phyloP scores from a whole-genome alignment of 164 flowering plant species.

The Euptelea pleiosperma region DNA sequence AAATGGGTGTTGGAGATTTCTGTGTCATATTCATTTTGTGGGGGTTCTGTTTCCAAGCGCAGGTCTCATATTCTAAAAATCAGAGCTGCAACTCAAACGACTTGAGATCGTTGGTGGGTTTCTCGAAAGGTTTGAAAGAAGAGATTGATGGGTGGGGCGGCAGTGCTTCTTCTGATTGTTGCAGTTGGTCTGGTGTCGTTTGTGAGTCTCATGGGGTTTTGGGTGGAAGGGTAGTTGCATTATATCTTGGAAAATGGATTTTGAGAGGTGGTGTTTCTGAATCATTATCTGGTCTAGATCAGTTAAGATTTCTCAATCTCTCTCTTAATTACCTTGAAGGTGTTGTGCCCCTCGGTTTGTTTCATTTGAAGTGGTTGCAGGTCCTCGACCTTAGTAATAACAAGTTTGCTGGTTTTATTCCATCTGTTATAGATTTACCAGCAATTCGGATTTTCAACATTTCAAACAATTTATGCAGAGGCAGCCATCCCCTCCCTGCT shows the following conservation, averaged over 20 bases:
- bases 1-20: neutral
- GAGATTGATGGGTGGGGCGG: neutral
- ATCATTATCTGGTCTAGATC: conserved; percentile 6
- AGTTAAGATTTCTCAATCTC: neutral
- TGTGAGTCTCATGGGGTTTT: neutral
- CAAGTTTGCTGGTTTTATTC: neutral
- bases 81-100: conserved; percentile 7
- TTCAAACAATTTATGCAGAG: conserved; percentile 14
- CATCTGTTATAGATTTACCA: conserved; percentile 1
- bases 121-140: neutral
- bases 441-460: neutral
- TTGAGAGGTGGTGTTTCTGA: neutral
- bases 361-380: neutral
- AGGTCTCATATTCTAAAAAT: neutral
- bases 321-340: neutral
- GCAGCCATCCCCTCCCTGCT: conserved; percentile 13
- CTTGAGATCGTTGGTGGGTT: neutral
- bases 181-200: neutral
- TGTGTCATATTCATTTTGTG: conserved; percentile 1
- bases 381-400: conserved; percentile 2
- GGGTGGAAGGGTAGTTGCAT: neutral
- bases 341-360: neutral
- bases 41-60: neutral
- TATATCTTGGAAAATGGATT: neutral
- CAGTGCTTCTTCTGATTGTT: conserved; percentile 1